Evolutionary conservation across 768 basidiomycete genomes (phyloP), one percentile per base, ranked within the genome.

Genomic region (Tulasnella sp.): DNA sequence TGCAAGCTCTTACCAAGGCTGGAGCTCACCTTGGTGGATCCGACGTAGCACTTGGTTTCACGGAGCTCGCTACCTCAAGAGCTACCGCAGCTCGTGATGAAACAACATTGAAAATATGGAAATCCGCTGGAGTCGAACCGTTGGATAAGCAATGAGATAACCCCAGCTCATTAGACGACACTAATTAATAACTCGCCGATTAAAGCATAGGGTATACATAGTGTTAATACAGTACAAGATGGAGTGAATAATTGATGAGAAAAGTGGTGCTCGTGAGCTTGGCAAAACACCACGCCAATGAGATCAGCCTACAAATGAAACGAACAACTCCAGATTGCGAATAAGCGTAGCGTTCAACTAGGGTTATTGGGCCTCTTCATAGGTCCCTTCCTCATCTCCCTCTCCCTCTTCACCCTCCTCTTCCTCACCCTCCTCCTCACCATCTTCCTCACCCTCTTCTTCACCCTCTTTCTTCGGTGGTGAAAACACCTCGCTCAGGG

Each of bases 1-100:
- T 86, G 2, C 73, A 78, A 32, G 57, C 74, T 37, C 71, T 91
- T 22, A 69, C 83, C 13, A 76, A 73, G 60, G 79, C 82, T 15
- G 88, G 88, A 2, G 85, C 82, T 34, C 79, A 73, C 45, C 72
- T 61, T 15, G 44, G 57, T 19, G 61, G 59, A 2, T 35, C 54
- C 12, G 61, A 61, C 24, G 46, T 53, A 3, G 33, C 47, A 13
- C 42, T 45, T 8, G 57, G 57, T 19, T 89, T 20, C 77, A 82
- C 31, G 77, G 82, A 1, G 67, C 75, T 41, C 83, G 89, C 51
- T 48, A 66, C n/a, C 70, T 71, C 55, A 70, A 27, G 41, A 31
- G 57, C 57, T 7, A 48, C 51, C 45, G 42, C 25, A 10, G 44
- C 37, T 4, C 29, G 72, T 20, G 70, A 73, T n/a, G 83, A 77